Percentiles rank a stretch among this genome's conserved stretches.
These are phyloP conservation scores for Trichoderma sp. DNA, from an alignment of 2,329 filamentous ascomycete genomes.

Conservation along the genomic window DNA sequence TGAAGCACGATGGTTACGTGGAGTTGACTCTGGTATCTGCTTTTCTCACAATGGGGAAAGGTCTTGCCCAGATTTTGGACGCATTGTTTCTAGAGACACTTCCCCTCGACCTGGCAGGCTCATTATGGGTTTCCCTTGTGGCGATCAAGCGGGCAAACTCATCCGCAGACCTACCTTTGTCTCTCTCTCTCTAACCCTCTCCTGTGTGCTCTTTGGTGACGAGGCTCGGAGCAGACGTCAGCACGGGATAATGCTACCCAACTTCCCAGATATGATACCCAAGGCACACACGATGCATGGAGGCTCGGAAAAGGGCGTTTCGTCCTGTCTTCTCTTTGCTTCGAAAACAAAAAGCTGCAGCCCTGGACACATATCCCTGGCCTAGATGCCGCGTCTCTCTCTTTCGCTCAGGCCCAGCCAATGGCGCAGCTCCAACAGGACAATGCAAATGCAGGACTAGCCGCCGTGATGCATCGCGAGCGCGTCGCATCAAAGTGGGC, in stretches of 20 bases:
- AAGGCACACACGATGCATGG: neutral
- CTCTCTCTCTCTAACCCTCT: neutral
- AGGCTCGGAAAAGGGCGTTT: neutral
- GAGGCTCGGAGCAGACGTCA: neutral
- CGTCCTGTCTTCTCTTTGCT: neutral
- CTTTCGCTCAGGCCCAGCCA: neutral
- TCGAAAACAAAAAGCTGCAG: neutral
- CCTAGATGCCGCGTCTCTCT: neutral
- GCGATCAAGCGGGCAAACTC: no score
- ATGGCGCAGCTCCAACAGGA: slow-evolving; percentile 16
- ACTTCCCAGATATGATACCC: neutral
- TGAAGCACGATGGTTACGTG: neutral
- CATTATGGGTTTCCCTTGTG: neutral
- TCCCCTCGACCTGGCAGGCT: neutral
- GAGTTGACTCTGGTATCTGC: neutral
- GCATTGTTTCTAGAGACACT: slow-evolving; percentile 1
- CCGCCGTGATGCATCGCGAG: slow-evolving; percentile 11
- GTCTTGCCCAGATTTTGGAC: neutral
- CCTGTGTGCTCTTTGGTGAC: neutral
- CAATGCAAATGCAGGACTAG: slow-evolving; percentile 15
- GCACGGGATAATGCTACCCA: neutral
- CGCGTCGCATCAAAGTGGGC: slow-evolving; percentile 1
- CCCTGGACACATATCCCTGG: neutral
- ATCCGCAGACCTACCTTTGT: neutral
- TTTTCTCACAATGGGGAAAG: neutral